phyloP scores from a whole-genome alignment of 108 stramenopile species.

The Chaetoceros muelleri region DNA sequence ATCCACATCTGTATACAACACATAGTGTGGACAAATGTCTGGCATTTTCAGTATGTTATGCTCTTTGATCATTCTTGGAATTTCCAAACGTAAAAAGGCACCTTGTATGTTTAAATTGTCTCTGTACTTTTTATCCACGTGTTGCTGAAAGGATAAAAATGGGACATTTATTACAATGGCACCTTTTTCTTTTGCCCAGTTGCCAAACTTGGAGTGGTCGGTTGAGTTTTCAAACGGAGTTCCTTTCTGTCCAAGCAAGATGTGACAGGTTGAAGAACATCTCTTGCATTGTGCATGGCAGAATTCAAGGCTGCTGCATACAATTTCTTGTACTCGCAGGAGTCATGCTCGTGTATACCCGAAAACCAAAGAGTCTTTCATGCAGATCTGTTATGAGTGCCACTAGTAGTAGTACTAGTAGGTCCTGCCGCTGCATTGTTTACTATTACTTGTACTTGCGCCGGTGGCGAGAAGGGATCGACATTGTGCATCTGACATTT shows the following conservation, averaged over 20 bases:
- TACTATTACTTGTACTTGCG: no score
- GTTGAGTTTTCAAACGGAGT: background rate
- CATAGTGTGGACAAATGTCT: background rate
- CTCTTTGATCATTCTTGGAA: background rate
- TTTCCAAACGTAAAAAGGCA: background rate
- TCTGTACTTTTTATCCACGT: background rate
- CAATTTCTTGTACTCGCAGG: background rate
- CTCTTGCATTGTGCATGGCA: background rate
- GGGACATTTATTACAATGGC: background rate
- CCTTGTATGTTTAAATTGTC: background rate
- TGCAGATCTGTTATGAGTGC: no score
- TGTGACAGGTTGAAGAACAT: background rate
- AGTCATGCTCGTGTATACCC: background rate
- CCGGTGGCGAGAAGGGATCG: no score
- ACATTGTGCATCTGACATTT: no score
- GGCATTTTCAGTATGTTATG: background rate
- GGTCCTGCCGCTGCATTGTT: no score
- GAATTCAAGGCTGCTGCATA: background rate
- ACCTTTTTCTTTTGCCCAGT: background rate
- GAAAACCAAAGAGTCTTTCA: background rate
- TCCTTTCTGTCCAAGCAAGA: background rate
- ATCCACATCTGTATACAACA: background rate
- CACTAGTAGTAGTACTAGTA: no score
- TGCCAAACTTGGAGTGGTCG: background rate
- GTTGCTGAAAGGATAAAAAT: background rate